Percentiles rank a stretch among this genome's conserved stretches.
Conservation (phyloP, 371 early-diverging fungal species). For the Paramicrosporidium saccamoebae region DNA sequence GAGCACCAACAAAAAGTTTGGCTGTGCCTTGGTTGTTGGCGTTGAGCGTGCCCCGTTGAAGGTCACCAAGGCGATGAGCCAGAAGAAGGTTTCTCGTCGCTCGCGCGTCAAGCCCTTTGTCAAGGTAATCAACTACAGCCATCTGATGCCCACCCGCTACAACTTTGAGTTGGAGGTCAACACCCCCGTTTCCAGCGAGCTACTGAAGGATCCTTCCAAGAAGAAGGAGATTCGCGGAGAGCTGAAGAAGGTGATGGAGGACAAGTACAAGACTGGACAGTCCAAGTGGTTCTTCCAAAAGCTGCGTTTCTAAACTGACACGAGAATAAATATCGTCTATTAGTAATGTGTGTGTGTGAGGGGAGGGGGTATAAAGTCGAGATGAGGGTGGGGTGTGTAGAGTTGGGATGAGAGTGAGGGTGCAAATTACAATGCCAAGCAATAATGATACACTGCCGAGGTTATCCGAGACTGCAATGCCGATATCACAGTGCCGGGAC, state of each 20-base stretch:
- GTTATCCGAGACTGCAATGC: too few relatives aligned
- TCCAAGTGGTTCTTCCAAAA: conserved; percentile 99
- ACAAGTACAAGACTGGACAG: conserved; percentile 81
- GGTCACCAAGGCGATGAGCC: conserved; percentile 71
- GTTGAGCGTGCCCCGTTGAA: conserved; percentile 80
- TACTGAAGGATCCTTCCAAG: conserved; percentile 75
- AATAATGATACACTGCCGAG: too few relatives aligned
- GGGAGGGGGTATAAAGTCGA: too few relatives aligned
- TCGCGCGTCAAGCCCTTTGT: conserved; percentile 90
- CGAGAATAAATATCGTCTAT: too few relatives aligned
- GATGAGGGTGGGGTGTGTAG: too few relatives aligned
- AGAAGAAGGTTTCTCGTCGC: conserved; percentile 74
- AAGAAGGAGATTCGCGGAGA: conserved; percentile 59
- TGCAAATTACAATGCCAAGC: too few relatives aligned
- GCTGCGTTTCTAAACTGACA: conserved; percentile 70
- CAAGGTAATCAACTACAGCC: conserved; percentile 92
- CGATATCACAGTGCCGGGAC: too few relatives aligned
- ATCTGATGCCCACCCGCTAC: conserved; percentile 91
- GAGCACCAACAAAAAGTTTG: conserved; percentile 75
- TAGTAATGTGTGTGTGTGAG: too few relatives aligned
- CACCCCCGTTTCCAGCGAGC: conserved; percentile 43
- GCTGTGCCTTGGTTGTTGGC: conserved; percentile 87
- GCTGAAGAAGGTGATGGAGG: conserved; percentile 74
- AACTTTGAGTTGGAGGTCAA: conserved; percentile 60
- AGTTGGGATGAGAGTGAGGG: too few relatives aligned